These are phyloP conservation scores for Lineolata rhizophorae DNA, from an alignment of 495 filamentous ascomycete genomes.

Conservation along the genomic window DNA sequence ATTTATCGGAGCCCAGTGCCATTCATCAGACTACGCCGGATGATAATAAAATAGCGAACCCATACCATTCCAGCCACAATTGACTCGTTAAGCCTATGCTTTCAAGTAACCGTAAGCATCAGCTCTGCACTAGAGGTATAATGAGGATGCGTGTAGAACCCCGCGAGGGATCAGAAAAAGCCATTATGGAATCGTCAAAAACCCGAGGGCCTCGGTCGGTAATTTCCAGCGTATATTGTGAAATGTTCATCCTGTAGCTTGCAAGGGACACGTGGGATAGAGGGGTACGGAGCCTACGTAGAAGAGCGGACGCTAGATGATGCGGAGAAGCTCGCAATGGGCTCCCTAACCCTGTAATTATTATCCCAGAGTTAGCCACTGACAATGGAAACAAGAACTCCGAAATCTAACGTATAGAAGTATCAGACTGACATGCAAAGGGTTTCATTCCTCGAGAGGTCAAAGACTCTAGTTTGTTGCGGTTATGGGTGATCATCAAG, in stretches of 20 bases:
- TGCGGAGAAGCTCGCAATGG: too few species aligned
- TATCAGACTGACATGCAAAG: constrained; percentile 97
- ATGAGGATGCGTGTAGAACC: too few species aligned
- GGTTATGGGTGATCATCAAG: constrained; percentile 69
- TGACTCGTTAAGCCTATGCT: constrained; percentile 4
- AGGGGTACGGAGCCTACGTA: too few species aligned
- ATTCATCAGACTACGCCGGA: constrained; percentile 53
- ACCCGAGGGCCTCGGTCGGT: constrained; percentile 74
- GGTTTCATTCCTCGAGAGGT: constrained; percentile 85
- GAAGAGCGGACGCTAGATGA: too few species aligned
- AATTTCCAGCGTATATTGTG: constrained; percentile 79
- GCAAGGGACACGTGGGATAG: too few species aligned
- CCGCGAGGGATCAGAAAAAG: constrained; percentile 91
- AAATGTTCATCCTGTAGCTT: background rate
- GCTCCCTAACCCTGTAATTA: too few species aligned
- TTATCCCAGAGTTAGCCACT: too few species aligned
- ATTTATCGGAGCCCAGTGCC: constrained; percentile 99
- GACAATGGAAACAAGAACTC: too few species aligned
- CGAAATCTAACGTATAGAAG: background rate
- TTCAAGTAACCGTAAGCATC: too few species aligned
- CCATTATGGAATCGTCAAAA: constrained; percentile 71
- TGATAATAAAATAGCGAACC: constrained; percentile 4
- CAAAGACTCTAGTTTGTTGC: constrained; percentile 99
- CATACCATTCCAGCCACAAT: constrained; percentile 5
- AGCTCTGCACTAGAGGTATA: background rate